Conservation (phyloP, 768 basidiomycete species). For the Suillus variegatus region DNA sequence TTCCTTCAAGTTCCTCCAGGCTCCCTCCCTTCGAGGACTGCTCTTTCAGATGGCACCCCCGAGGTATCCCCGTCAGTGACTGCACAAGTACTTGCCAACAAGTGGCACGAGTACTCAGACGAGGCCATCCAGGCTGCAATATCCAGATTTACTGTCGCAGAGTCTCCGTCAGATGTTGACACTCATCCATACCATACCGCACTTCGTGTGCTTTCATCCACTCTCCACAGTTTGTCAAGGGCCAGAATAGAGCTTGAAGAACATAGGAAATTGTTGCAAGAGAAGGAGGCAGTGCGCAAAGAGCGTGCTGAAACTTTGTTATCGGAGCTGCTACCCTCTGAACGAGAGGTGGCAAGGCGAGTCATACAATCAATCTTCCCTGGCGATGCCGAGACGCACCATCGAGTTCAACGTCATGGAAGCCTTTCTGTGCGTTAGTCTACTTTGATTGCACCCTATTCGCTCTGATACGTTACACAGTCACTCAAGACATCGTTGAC, state of each 20-base stretch:
- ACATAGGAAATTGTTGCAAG: constrained; percentile 47
- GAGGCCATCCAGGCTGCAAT: constrained; percentile 69
- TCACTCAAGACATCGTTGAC: constrained; percentile 48
- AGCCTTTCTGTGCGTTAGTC: constrained; percentile 54
- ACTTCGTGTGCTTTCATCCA: constrained; percentile 69
- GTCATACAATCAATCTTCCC: constrained; percentile 68
- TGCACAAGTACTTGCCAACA: constrained; percentile 59
- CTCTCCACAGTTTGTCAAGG: constrained; percentile 57
- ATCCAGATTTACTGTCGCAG: constrained; percentile 45
- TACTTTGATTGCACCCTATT: neutral
- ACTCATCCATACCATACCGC: constrained; percentile 66
- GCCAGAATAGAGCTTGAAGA: constrained; percentile 67
- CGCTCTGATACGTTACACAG: constrained; percentile 25
- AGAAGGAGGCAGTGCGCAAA: constrained; percentile 59
- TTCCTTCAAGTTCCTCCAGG: constrained; percentile 36
- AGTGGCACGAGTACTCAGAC: constrained; percentile 81
- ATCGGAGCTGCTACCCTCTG: constrained; percentile 57
- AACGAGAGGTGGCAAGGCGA: constrained; percentile 66
- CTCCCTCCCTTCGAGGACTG: constrained; percentile 23
- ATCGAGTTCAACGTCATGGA: constrained; percentile 54
- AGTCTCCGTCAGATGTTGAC: constrained; percentile 47
- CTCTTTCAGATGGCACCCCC: constrained; percentile 9
- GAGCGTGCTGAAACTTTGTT: constrained; percentile 56
- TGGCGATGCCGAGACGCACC: constrained; percentile 44
- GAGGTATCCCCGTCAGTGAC: constrained; percentile 29